A percentile compares a stretch with the other conserved stretches of the same genome.
Conservation (phyloP, 805 yeast genomes). For the Hanseniaspora taiwanica region DNA sequence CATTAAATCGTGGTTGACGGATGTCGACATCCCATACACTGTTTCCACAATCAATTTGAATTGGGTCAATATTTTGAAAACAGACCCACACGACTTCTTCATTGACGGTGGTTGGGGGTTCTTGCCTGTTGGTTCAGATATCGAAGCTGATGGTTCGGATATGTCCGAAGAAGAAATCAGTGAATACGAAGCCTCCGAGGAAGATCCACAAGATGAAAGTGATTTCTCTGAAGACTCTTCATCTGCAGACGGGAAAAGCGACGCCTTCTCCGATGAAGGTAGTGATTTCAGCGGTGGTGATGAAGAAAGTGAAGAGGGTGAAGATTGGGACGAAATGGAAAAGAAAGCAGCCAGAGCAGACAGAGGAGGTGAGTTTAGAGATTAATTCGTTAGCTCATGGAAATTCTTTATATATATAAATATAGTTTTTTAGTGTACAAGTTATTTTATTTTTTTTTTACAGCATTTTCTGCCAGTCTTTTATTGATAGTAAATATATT, state of each 20-base stretch:
- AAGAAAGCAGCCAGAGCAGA: constrained; percentile 29
- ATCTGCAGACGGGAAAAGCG: constrained; percentile 23
- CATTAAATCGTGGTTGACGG: constrained; percentile 93
- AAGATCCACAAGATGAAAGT: constrained; percentile 31
- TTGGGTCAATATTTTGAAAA: constrained; percentile 93
- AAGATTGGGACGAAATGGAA: constrained; percentile 28
- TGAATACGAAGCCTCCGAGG: constrained; percentile 33
- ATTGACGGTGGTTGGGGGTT: constrained; percentile 94
- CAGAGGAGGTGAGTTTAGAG: constrained; percentile 18
- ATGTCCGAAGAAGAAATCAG: constrained; percentile 63
- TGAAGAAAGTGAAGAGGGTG: constrained; percentile 25
- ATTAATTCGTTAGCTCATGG: constrained; percentile 4
- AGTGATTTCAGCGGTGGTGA: constrained; percentile 18
- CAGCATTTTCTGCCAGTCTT: background rate
- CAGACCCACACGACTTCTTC: constrained; percentile 93
- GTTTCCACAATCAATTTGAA: constrained; percentile 93
- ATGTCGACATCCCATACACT: constrained; percentile 88
- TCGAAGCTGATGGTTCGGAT: constrained; percentile 52
- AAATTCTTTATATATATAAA: background rate
- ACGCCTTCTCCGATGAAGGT: constrained; percentile 23
- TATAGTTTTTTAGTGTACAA: background rate
- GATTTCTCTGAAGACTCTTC: constrained; percentile 23
- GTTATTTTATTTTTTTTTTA: too few relatives aligned
- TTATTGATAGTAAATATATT: too few relatives aligned
- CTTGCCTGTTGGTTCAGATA: constrained; percentile 79